Conservation (phyloP, 495 filamentous ascomycete genomes). For the Articulospora tetracladia region DNA sequence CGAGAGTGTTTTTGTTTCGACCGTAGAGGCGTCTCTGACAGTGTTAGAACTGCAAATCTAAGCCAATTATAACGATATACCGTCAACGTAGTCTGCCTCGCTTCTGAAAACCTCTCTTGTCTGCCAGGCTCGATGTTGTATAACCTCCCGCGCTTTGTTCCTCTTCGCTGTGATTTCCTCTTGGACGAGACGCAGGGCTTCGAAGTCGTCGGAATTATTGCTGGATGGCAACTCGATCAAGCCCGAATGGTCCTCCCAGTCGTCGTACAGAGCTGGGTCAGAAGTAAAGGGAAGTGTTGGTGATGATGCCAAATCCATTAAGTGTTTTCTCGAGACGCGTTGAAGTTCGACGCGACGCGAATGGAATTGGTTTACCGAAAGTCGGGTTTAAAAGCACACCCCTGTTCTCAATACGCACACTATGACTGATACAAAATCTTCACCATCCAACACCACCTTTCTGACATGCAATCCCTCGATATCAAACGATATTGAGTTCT, state of each 20-base stretch:
- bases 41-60: conserved; percentile 6
- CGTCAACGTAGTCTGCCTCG: conserved; percentile 34
- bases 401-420: no score
- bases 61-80: conserved; percentile 1
- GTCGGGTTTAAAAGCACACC: no score
- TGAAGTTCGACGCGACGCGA: conserved; percentile 7
- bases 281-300: conserved; percentile 14
- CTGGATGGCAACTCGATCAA: conserved; percentile 2
- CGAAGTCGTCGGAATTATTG: conserved; percentile 53
- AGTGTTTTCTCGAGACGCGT: conserved; percentile 6
- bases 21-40: conserved; percentile 27
- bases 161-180: conserved; percentile 46
- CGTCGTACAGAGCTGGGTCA: conserved; percentile 9
- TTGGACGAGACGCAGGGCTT: conserved; percentile 49
- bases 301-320: conserved; percentile 18
- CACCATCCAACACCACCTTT: no score
- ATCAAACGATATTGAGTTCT: no score
- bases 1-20: neutral
- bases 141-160: conserved; percentile 48
- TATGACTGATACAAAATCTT: no score
- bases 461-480: no score
- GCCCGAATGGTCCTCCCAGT: conserved; percentile 15
- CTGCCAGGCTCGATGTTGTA: conserved; percentile 60
- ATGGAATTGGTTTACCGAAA: neutral
- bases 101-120: conserved; percentile 58